Percentiles rank a stretch among this genome's conserved stretches.
These are phyloP conservation scores for Trichoderma virens DNA, from an alignment of 495 filamentous ascomycete genomes.

Conservation along the genomic window DNA sequence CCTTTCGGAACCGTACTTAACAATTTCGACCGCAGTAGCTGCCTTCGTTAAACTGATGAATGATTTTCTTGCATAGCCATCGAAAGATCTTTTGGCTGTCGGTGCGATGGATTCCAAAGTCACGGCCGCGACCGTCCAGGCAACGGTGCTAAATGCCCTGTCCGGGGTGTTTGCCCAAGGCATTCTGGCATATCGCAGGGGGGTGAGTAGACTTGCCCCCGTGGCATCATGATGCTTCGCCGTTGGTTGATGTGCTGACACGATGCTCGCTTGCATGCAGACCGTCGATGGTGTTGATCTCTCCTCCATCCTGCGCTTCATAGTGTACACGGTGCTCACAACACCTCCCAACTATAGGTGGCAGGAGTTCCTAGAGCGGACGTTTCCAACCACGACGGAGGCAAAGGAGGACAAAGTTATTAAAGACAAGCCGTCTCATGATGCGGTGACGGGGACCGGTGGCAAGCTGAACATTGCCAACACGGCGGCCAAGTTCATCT, in stretches of 20 bases:
- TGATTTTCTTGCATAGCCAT: neutral
- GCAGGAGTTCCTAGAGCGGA: slow-evolving; percentile 1
- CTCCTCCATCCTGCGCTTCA: neutral
- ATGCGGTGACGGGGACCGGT: neutral
- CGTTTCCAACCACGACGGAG: neutral
- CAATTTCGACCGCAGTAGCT: neutral
- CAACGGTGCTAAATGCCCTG: neutral
- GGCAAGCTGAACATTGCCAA: neutral
- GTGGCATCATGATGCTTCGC: neutral
- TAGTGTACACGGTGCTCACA: slow-evolving; percentile 3
- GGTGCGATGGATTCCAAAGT: slow-evolving; percentile 1
- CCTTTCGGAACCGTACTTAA: neutral
- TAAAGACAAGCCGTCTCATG: neutral
- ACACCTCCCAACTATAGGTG: slow-evolving; percentile 4
- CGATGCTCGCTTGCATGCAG: neutral
- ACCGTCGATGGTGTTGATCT: neutral
- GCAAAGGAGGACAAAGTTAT: neutral
- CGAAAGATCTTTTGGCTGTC: neutral
- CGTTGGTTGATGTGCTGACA: neutral
- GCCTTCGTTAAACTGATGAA: neutral
- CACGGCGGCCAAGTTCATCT: neutral
- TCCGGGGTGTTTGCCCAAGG: neutral
- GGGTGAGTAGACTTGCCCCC: neutral
- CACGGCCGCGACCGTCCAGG: slow-evolving; percentile 3
- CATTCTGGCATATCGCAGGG: slow-evolving; percentile 2